Evolutionary conservation across 2,329 filamentous ascomycete genomes (phyloP).

Genomic region (Amylocarpus encephaloides): DNA sequence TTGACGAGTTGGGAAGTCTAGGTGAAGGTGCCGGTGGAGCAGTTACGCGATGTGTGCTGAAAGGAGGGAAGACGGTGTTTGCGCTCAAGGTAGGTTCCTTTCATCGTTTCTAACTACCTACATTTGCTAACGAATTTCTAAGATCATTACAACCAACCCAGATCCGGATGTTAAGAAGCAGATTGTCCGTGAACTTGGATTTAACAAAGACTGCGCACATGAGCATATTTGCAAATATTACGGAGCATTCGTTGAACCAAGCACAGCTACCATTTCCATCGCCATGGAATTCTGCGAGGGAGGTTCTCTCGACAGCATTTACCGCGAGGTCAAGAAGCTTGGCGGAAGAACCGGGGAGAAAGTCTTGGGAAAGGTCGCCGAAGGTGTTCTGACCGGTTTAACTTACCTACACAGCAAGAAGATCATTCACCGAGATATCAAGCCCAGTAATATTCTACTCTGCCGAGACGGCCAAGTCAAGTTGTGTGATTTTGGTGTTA

Average conservation of each 20-base stretch:
- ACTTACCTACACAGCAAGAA: slow-evolving; percentile 93
- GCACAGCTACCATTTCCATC: slow-evolving; percentile 95
- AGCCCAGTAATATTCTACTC: slow-evolving; percentile 92
- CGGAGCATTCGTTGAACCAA: slow-evolving; percentile 90
- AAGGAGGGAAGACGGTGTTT: slow-evolving; percentile 89
- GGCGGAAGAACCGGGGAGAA: slow-evolving; percentile 95
- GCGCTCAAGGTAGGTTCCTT: slow-evolving; percentile 71
- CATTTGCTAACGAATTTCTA: slow-evolving; percentile 3
- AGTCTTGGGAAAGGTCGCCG: slow-evolving; percentile 91
- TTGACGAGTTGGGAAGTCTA: slow-evolving; percentile 80
- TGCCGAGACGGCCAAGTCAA: slow-evolving; percentile 92
- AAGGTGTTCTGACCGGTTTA: slow-evolving; percentile 86
- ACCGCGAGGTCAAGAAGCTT: slow-evolving; percentile 92
- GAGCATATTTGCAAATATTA: slow-evolving; percentile 97
- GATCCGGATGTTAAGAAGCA: slow-evolving; percentile 98
- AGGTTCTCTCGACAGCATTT: slow-evolving; percentile 91
- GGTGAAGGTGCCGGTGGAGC: slow-evolving; percentile 95
- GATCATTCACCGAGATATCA: slow-evolving; percentile 98
- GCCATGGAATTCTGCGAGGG: slow-evolving; percentile 99
- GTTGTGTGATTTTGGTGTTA: slow-evolving; percentile 96
- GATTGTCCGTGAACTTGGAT: slow-evolving; percentile 90
- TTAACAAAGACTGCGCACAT: slow-evolving; percentile 96
- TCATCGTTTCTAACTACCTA: not conserved
- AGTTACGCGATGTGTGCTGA: slow-evolving; percentile 83
- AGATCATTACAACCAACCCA: slow-evolving; percentile 98